Evolutionary conservation across 1,284 basidiomycete species (phyloP), one percentile per base, ranked within the genome.

Genomic region (Phylloporus sp.): DNA sequence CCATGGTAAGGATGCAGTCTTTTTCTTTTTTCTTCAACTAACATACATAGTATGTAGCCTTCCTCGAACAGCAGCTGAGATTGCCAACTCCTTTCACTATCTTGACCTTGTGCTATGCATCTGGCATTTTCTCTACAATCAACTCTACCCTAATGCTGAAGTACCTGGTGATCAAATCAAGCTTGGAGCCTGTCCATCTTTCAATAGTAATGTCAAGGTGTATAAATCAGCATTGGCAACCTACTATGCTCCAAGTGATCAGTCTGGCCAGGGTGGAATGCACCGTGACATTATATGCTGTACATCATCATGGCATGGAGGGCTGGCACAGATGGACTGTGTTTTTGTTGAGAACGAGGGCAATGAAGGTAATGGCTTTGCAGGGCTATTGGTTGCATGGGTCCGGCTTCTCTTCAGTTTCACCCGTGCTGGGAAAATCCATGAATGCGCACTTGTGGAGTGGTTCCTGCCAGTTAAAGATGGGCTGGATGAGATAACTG

Each of bases 41-140:
- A 37, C 15, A 37, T 8, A 37, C 34, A 15, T 37, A 37, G 34
- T 37, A 8, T 37, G 8, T 37, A 15, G 34, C 34, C 8, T 37
- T 15, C 51, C 51, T 26, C 24, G 17, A 4, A n/a, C 12, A 2
- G 51, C 34, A 4, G 15, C 34, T n/a, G 34, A 2, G 4, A 26
- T 53, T 6, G 34, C 22, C 10, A 10, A 39, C 22, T 29, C 46
- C 26, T 62, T 20, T 8, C 15, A 13, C 17, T 62, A 58, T 26
- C 3, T 20, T 1, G 40, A 58, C 5, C 40, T 62, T 7, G 18
- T 52, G 2, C 50, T 56, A 6, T 31, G 31, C 31, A 63, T 63
- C 6, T 6, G 52, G n/a, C 34, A 26, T 6, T 63, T 63, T 29
- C 57, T 63, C 12, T 54, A 59, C 15, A 31, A 60, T 15, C 52